These are phyloP conservation scores for Trifolium subterraneum DNA, from an alignment of 306 rosid genomes.

Conservation along the genomic window DNA sequence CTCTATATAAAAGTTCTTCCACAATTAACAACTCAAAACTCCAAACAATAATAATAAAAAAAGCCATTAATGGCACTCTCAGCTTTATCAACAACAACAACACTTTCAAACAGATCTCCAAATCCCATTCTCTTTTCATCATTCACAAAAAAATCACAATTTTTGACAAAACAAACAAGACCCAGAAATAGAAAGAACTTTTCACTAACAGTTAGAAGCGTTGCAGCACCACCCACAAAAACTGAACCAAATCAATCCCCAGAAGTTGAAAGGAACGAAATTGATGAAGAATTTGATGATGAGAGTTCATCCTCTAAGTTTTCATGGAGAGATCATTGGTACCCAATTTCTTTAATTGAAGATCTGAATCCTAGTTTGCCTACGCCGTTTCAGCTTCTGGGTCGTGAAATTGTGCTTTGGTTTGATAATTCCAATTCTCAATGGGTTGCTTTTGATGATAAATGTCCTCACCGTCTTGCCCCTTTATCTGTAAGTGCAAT, in stretches of 20 bases:
- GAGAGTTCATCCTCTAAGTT: conserved; percentile 70
- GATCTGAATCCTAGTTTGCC: conserved; percentile 79
- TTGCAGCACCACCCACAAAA: conserved; percentile 75
- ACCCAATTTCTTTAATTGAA: conserved; percentile 90
- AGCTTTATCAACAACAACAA: conserved; percentile 44
- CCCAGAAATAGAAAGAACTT: conserved; percentile 39
- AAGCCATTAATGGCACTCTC: conserved; percentile 64
- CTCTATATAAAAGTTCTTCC: conserved; percentile 1
- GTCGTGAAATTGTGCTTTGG: conserved; percentile 91
- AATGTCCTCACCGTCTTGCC: conserved; percentile 97
- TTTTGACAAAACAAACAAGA: conserved; percentile 19
- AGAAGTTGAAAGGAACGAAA: conserved; percentile 44
- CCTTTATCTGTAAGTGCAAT: conserved; percentile 85
- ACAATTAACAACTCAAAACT: conserved; percentile 1
- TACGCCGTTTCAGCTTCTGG: conserved; percentile 92
- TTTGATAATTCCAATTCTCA: conserved; percentile 61
- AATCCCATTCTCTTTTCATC: conserved; percentile 48
- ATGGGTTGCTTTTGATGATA: conserved; percentile 94
- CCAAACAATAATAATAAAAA: background rate
- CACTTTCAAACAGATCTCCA: conserved; percentile 43
- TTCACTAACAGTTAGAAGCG: conserved; percentile 50
- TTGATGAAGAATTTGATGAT: conserved; percentile 51
- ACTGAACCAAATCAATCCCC: conserved; percentile 47
- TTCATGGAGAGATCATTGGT: conserved; percentile 98
- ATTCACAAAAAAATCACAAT: conserved; percentile 32